Evolutionary conservation across 495 filamentous ascomycete species (phyloP).

Genomic region (Podospora comata): DNA sequence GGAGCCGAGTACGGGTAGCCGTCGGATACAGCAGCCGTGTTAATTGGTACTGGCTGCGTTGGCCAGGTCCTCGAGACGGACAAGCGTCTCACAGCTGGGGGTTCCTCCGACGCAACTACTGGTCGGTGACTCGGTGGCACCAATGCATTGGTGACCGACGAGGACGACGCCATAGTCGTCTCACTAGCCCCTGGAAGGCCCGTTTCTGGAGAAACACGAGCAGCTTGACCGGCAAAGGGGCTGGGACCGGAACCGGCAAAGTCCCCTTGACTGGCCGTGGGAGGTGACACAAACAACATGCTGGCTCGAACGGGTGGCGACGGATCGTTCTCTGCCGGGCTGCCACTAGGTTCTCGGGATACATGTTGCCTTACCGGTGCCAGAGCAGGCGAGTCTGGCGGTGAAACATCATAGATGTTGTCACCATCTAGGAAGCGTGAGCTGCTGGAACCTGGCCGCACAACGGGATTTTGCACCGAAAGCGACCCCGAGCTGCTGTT

Average conservation of each 20-base stretch:
- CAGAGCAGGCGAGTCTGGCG: conserved; percentile 44
- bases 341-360: conserved; percentile 21
- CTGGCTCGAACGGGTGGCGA: conserved; percentile 9
- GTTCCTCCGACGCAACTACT: conserved; percentile 15
- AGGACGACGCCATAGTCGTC: neutral
- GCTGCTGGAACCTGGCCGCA: conserved; percentile 23
- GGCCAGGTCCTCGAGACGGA: conserved; percentile 48
- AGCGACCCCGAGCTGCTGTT: conserved; percentile 19
- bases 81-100: conserved; percentile 30
- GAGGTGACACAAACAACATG: conserved; percentile 8
- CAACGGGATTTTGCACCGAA: neutral
- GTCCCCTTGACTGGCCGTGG: conserved; percentile 3
- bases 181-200: conserved; percentile 8
- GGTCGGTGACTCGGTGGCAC: conserved; percentile 11
- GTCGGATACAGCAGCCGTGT: conserved; percentile 15
- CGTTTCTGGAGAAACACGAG: conserved; percentile 8
- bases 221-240: conserved; percentile 17
- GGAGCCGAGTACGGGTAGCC: conserved; percentile 45
- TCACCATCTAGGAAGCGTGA: conserved; percentile 34
- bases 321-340: conserved; percentile 20
- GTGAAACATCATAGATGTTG: conserved; percentile 57
- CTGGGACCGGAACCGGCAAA: conserved; percentile 1
- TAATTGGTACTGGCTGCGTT: conserved; percentile 27
- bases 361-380: conserved; percentile 17
- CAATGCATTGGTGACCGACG: conserved; percentile 21